Base-by-base conservation (phyloP, 2,329 filamentous ascomycete genomes). In the Pyrenophora tritici-repentis region DNA sequence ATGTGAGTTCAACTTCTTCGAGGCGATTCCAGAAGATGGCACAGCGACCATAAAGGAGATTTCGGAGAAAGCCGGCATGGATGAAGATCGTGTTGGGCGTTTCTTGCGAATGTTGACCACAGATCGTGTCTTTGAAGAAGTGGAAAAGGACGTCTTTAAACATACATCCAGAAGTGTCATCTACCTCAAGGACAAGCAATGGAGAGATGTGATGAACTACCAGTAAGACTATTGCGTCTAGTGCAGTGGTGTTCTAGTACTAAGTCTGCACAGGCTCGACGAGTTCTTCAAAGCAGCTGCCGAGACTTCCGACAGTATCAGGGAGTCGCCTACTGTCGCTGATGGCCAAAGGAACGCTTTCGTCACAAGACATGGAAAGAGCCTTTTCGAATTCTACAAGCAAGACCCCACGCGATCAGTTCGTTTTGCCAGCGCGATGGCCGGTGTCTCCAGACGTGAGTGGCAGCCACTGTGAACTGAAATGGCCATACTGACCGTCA, bases 381-480 rank as follows among this genome's bases (percentile, higher is more conserved):
- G 53, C 12, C 35, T 65, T 10, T 73, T 67, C 41, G 26, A 66
- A 13, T 72, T 52, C 40, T 72, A 70, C 36, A 56, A 62, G 35
- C 32, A 67, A 38, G 44, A 66, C 14, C 62, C 67, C 2, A 52
- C 56, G 13, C 47, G 55, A 17, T 66, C 59, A n/a, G 55, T 47
- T 24, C 55, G 70, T 10, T 73, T 73, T 49, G 59, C 62, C 3
- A 59, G 57, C 12, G 70, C 68, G 2, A 71, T 73, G 68, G 61
- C 58, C 4, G 55, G 65, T 2, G 55, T 63, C 26, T 53, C 61
- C 10, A 57, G 61, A 44, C 40, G 59, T 62, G 43, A 35, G 45
- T 47, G 1, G 17, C n/a, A 6, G 14, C 24, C 10, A 1, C 4
- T 16, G 14, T 8, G 7, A 13, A 0, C 7, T 6, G 20, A n/a